These are phyloP conservation scores for Acidiella bohemica DNA, from an alignment of 495 filamentous ascomycete genomes.

Conservation along the genomic window DNA sequence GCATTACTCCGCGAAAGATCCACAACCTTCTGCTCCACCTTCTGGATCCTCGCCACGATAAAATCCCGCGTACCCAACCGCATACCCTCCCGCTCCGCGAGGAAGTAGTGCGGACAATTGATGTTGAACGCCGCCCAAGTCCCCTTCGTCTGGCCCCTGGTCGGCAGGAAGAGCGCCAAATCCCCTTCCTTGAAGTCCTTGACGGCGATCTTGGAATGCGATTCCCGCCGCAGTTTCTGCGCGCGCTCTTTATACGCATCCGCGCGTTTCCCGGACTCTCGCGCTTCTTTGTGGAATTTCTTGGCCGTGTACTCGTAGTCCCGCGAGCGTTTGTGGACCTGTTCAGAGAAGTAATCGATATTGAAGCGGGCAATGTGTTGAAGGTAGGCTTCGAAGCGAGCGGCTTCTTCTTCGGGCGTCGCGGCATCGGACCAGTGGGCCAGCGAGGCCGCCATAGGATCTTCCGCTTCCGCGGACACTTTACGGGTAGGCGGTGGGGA, in stretches of 20 bases:
- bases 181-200: conserved; percentile 94
- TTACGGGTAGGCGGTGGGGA: conserved; percentile 24
- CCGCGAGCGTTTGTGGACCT: conserved; percentile 70
- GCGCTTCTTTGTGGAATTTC: conserved; percentile 79
- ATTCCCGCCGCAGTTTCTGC: conserved; percentile 68
- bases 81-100: conserved; percentile 83
- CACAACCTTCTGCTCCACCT: conserved; percentile 84
- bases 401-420: conserved; percentile 50
- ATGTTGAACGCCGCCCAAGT: conserved; percentile 99
- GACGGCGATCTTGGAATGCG: conserved; percentile 94
- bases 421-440: conserved; percentile 66
- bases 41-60: conserved; percentile 85
- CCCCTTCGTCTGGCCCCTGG: conserved; percentile 78
- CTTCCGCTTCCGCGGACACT: conserved; percentile 32
- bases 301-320: conserved; percentile 80
- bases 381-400: conserved; percentile 59
- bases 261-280: conserved; percentile 25
- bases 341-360: conserved; percentile 66
- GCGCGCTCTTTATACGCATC: conserved; percentile 72
- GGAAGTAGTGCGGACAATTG: conserved; percentile 89
- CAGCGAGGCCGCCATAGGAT: conserved; percentile 45
- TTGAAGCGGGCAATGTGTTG: conserved; percentile 60
- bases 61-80: conserved; percentile 73
- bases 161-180: conserved; percentile 88
- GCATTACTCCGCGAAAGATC: conserved; percentile 71